Base-by-base conservation (phyloP, 345 rosid genomes). In the Raphanus sativus region DNA sequence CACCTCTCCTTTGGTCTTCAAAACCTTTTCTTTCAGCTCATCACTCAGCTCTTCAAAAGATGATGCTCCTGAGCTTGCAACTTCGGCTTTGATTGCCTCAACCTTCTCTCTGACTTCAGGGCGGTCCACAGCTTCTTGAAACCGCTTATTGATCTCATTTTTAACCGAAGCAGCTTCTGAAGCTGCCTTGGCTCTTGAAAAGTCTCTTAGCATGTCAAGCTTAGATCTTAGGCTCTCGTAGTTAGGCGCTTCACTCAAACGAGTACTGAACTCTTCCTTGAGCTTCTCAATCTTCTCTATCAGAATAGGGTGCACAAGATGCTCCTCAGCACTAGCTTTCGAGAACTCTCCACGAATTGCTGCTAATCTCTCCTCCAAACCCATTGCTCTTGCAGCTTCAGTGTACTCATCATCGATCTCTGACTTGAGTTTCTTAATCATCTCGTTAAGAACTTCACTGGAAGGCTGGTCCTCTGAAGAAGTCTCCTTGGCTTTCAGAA, bases 341-440 rank as follows among this genome's bases (percentile, higher is more conserved):
- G 80, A 69, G 75, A 87, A 80, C 71, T 90, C 92, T 75, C 81
- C 82, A 6, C 82, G 89, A 77, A 90, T 29, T 36, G 71, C 71
- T 2, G 67, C 78, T 45, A 81, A 71, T 82, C 88, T 87, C 76
- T 86, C 95, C 65, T 83, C 69, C 75, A 88, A 82, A 64, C 91
- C 97, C 77, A 85, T 5, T 21, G 88, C 86, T 70, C 78, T 84
- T 67, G 82, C 81, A 67, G 98, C 98, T 82, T 86, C 86, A 42
- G 84, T 68, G 71, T 76, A 88, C 83, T 92, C 98, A 16, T 84
- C 84, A 77, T 90, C 89, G 63, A 94, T 80, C 89, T 89, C 97
- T 69, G 79, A 83, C 79, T 84, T 83, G 75, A 92, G 85, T 80
- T 85, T 92, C 73, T 75, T 84, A 34, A 92, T 87, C 94, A 92